Conservation (phyloP, 2,329 filamentous ascomycete species). For the Alternaria sp. region DNA sequence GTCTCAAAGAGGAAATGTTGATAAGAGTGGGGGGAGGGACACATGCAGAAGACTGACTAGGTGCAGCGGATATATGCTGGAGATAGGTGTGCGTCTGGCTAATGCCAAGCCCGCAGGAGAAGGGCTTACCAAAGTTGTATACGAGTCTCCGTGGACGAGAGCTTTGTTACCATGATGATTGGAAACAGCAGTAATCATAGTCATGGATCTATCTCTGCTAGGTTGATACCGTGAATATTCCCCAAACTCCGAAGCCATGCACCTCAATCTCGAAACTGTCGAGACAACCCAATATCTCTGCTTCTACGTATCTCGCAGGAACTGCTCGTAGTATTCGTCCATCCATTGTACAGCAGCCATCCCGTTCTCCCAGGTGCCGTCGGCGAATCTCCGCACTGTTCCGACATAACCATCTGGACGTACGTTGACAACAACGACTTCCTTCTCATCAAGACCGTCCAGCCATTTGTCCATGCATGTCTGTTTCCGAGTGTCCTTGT, state of each 20-base stretch:
- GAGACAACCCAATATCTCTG: neutral
- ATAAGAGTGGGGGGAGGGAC: conserved; percentile 12
- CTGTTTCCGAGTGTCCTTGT: conserved; percentile 59
- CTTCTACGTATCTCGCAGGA: conserved; percentile 46
- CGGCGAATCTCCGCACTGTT: conserved; percentile 57
- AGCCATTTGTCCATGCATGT: conserved; percentile 73
- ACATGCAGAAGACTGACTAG: neutral
- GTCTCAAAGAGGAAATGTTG: neutral
- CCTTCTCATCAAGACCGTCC: conserved; percentile 61
- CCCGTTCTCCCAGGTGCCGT: conserved; percentile 38
- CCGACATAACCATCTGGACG: conserved; percentile 78
- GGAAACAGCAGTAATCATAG: neutral
- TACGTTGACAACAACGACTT: conserved; percentile 71
- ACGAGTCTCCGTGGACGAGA: neutral
- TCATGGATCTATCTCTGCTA: neutral
- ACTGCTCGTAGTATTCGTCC: conserved; percentile 59
- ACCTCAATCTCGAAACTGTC: neutral
- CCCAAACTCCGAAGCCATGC: neutral
- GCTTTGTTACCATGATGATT: neutral
- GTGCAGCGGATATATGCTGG: neutral
- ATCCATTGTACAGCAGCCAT: conserved; percentile 53
- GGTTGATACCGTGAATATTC: neutral
- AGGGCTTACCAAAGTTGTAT: neutral
- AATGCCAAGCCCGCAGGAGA: neutral
- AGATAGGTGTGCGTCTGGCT: neutral